Conservation (phyloP, 306 rosid species). For the Betula pendula region DNA sequence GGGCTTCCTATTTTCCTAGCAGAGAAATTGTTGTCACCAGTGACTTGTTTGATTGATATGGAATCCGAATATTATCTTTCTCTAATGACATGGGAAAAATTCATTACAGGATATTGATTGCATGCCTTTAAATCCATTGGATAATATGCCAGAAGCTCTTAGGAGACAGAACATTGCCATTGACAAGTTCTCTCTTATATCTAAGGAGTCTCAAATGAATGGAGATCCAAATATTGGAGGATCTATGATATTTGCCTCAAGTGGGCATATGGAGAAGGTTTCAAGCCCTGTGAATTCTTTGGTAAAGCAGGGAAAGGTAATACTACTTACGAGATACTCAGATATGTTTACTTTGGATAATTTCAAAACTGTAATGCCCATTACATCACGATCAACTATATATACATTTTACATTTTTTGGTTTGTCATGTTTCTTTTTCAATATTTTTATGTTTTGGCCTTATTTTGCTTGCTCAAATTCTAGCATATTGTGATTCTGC, state of each 20-base stretch:
- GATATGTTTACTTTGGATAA: not conserved
- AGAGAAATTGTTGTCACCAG: not conserved
- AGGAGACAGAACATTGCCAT: conserved; percentile 44
- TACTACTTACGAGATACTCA: conserved; percentile 22
- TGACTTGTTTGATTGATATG: not conserved
- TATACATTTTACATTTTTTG: not conserved
- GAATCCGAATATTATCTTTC: not conserved
- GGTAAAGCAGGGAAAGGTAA: conserved; percentile 51
- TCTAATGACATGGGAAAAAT: conserved; percentile 27
- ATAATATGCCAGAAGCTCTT: conserved; percentile 74
- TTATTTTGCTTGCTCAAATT: not conserved
- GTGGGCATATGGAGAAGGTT: conserved; percentile 53
- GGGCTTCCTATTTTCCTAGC: not conserved
- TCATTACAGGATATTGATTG: conserved; percentile 80
- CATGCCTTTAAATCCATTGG: conserved; percentile 79
- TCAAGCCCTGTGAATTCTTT: conserved; percentile 37
- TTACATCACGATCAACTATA: not conserved
- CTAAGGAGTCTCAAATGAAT: conserved; percentile 44
- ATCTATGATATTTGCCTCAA: conserved; percentile 37
- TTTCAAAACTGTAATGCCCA: conserved; percentile 5
- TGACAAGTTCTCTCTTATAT: conserved; percentile 41
- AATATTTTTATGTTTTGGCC: conserved; percentile 13
- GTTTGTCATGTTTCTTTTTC: not conserved
- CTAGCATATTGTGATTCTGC: not conserved
- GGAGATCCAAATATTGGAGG: conserved; percentile 48